Base-by-base conservation (phyloP, 2,329 filamentous ascomycete genomes). In the Coniochaeta sp. region DNA sequence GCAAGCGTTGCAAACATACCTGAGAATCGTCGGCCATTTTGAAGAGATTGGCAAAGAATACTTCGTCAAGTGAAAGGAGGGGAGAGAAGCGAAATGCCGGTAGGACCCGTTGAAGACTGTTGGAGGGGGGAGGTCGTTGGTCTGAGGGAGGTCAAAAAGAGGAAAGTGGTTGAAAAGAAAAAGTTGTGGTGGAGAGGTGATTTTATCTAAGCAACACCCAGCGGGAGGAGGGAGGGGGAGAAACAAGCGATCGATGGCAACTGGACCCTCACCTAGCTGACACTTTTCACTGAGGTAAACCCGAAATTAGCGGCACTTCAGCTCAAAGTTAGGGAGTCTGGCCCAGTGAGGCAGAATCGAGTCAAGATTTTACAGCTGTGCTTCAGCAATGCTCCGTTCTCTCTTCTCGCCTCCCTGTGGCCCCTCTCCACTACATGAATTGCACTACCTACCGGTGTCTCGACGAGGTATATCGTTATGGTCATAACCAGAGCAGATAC, bases 11-110 rank as follows among this genome's bases (percentile, higher is more conserved):
- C 52, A 47, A 12, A 75, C 81, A 78, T 77, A 84, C 81, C 72
- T 83, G 72, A 64, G 72, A 71, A 65, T 75, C 81, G 65, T 84
- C 81, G 70, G 82, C 74, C 83, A 86, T 86, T 71, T 75, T 83
- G 81, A 79, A 73, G 73, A 73, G 74, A 75, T 77, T 68, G 67
- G 63, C 61, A 64, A 68, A 67, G 63, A 64, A 66, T 66, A 64
- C 61, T 68, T 56, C 34, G 54, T 34, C 54, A 38, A 56, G 54
- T 52, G 54, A 34, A 50, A 62, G 65, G 65, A 62, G 61, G 61
- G 62, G 62, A 66, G 68, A 69, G 68, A 70, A 70, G 67, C 65
- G 67, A 69, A 69, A 68, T 65, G 72, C 69, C 65, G 68, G 61
- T 47, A 47, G 42, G 42, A 47, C 42, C 42, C 22, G 70, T 70